Conservation (phyloP, 352 stramenopile genomes). For the Globisporangium paddicum region DNA sequence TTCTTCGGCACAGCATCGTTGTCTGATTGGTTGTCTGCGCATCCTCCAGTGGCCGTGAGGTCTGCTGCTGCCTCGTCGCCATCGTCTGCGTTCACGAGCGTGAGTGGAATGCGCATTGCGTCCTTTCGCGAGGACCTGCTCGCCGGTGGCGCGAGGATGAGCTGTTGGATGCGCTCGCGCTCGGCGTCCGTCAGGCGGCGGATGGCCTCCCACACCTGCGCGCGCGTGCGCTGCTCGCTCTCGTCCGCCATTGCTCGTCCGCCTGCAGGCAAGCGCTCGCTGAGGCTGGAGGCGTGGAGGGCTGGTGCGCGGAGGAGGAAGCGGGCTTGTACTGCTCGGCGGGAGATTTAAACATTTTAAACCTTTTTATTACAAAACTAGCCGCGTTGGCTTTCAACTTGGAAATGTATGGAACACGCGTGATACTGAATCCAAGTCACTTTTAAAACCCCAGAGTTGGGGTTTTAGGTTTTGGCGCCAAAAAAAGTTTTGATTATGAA, state of each 20-base stretch:
- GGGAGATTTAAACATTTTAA: no score
- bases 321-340: no score
- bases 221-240: slow-evolving; percentile 12
- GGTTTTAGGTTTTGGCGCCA: no score
- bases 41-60: not conserved
- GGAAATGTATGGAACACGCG: no score
- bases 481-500: no score
- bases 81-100: slow-evolving; percentile 1
- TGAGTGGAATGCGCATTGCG: not conserved
- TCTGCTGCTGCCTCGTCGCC: not conserved
- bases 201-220: slow-evolving; percentile 28
- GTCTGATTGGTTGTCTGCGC: slow-evolving; percentile 3
- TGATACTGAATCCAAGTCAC: no score
- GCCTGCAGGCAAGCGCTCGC: no score
- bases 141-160: not conserved
- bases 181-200: slow-evolving; percentile 24
- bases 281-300: no score
- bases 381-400: no score
- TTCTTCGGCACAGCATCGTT: not conserved
- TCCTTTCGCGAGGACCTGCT: slow-evolving; percentile 7
- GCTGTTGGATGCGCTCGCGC: slow-evolving; percentile 10
- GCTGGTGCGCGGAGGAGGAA: no score
- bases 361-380: no score
- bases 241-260: not conserved
- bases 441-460: no score